phyloP scores from a whole-genome alignment of 2,329 filamentous ascomycete species.

The Fusarium graminum region DNA sequence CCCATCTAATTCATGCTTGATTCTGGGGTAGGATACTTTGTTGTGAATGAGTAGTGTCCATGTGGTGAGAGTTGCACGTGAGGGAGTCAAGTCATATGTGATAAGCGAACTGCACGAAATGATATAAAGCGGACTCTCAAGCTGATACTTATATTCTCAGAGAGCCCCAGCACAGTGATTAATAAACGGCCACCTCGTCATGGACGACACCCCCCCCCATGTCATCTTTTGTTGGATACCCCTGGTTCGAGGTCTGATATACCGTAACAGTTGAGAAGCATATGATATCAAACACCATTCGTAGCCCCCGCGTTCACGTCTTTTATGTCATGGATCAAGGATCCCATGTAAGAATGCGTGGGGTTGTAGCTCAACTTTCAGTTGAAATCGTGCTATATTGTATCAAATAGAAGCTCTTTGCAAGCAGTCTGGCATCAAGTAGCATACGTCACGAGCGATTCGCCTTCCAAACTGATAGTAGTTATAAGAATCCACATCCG shows the following conservation, averaged over 20 bases:
- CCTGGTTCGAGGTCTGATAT: conserved; percentile 5
- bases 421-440: background rate
- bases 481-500: background rate
- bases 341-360: conserved; percentile 30
- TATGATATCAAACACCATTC: conserved; percentile 20
- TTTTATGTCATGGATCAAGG: conserved; percentile 13
- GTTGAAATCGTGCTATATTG: too few relatives aligned
- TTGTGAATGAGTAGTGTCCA: background rate
- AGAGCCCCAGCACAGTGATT: background rate
- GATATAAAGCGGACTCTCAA: background rate
- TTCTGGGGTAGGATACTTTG: background rate
- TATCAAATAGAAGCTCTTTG: background rate
- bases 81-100: background rate
- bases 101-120: background rate
- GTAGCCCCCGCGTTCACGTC: conserved; percentile 27
- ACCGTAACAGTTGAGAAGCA: conserved; percentile 21
- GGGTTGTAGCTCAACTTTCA: conserved; percentile 5
- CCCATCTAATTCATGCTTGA: background rate
- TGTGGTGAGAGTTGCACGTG: background rate
- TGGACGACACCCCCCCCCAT: conserved; percentile 12
- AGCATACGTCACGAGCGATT: background rate
- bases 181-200: conserved; percentile 12
- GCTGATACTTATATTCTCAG: conserved; percentile 12
- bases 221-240: conserved; percentile 19
- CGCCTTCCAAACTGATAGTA: background rate